phyloP scores from a whole-genome alignment of 257 asterid genomes.

The Schizonepeta tenuifolia region DNA sequence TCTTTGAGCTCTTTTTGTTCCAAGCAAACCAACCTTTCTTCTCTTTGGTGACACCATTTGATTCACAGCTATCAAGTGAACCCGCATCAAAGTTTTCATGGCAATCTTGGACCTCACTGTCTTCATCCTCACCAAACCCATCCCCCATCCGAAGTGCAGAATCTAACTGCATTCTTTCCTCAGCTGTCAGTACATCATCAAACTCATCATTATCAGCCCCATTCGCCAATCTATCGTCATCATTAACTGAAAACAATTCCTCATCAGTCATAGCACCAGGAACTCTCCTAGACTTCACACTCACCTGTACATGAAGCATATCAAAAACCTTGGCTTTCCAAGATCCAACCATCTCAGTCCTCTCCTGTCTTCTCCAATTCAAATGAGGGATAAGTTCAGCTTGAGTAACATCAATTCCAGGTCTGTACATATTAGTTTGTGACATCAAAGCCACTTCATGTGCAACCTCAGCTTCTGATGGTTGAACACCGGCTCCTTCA shows the following conservation, averaged over 20 bases:
- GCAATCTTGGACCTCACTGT: slow-evolving; percentile 68
- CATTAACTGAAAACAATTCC: slow-evolving; percentile 86
- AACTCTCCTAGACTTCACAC: slow-evolving; percentile 97
- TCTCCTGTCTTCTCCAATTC: slow-evolving; percentile 98
- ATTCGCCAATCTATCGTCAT: slow-evolving; percentile 67
- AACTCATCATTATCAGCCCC: slow-evolving; percentile 67
- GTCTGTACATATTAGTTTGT: slow-evolving; percentile 98
- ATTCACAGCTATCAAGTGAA: slow-evolving; percentile 73
- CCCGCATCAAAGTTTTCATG: slow-evolving; percentile 64
- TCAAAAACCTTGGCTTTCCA: slow-evolving; percentile 98
- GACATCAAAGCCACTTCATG: slow-evolving; percentile 98
- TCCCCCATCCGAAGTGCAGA: slow-evolving; percentile 89
- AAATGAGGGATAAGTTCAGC: slow-evolving; percentile 93
- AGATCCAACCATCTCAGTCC: slow-evolving; percentile 90
- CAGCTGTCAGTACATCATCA: slow-evolving; percentile 92
- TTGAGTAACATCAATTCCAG: slow-evolving; percentile 98
- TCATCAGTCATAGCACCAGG: slow-evolving; percentile 99
- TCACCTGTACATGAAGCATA: slow-evolving; percentile 94
- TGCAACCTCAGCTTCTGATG: slow-evolving; percentile 96
- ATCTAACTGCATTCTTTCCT: slow-evolving; percentile 88
- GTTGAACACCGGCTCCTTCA: slow-evolving; percentile 96
- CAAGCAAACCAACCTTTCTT: slow-evolving; percentile 95
- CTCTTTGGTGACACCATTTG: slow-evolving; percentile 76
- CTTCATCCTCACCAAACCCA: slow-evolving; percentile 79
- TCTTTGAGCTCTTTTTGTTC: slow-evolving; percentile 83